Evolutionary conservation across 805 yeast genomes (phyloP), one percentile per base, ranked within the genome.

Genomic region (Nakazawaea siamensis): DNA sequence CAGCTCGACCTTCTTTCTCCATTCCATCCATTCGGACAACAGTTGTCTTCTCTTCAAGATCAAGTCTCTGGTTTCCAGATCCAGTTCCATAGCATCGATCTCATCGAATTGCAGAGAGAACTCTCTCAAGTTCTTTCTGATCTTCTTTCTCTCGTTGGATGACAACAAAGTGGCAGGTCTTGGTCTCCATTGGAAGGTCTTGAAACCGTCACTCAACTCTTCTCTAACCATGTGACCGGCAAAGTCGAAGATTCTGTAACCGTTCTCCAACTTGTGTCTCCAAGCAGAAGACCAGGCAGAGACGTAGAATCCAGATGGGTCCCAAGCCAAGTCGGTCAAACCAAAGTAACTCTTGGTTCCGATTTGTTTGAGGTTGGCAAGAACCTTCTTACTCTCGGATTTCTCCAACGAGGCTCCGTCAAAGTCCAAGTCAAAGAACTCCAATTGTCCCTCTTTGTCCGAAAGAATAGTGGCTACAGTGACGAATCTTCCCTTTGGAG

Each of bases 181-280:
- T 51, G 97, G 97, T 69, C 99, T 83, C 99, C 99, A 92, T 43
- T 75, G 67, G 51, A 90, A 84, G 43, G 83, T 88, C 62, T 78
- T 83, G 73, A 92, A 86, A 37, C 79, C 82, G 49, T 84, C 92
- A 42, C 84, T 58, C 17, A 70, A 58, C 52, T 88, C 95, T 49
- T 83, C 92, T 47, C 79, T 76, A 41, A 85, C 58, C 45, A 77
- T 46, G 46, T 66, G 69, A 51, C 98, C 99, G 33, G 82, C 79
- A 58, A 84, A 70, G 57, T 87, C 94, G 63, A 69, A 88, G 44
- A 92, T 62, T 57, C 76, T 84, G 73, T 78, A 92, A 44, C 98
- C 98, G 51, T 88, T 86, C 54, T 85, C 95, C 43, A 83, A 69
- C 50, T 78, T 72, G 52, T 83, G 92, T 47, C 81, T 73, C 85